These are phyloP conservation scores for Pestalotiopsis sp. DNA, from an alignment of 2,329 filamentous ascomycete genomes.

Conservation along the genomic window DNA sequence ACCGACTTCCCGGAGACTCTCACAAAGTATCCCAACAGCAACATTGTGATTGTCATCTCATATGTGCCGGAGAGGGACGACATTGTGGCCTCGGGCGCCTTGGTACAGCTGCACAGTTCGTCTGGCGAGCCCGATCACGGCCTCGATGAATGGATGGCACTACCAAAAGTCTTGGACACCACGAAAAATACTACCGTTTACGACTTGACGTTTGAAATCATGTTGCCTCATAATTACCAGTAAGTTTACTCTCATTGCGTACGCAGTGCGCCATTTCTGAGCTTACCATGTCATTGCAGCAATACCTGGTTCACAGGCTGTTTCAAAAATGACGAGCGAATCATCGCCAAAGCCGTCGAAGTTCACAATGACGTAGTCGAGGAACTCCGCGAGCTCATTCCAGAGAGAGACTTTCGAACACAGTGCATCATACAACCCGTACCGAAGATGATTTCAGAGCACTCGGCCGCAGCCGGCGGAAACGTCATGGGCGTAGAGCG, in stretches of 20 bases:
- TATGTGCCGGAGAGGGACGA: constrained; percentile 21
- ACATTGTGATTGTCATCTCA: constrained; percentile 21
- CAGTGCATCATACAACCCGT: constrained; percentile 28
- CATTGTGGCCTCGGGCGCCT: constrained; percentile 14
- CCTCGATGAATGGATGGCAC: constrained; percentile 19
- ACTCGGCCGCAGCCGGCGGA: constrained; percentile 20
- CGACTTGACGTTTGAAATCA: constrained; percentile 22
- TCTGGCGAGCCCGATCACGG: constrained; percentile 19
- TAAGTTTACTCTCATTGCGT: not conserved
- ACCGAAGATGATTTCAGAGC: constrained; percentile 16
- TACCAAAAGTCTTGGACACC: constrained; percentile 18
- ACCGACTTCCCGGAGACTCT: constrained; percentile 16
- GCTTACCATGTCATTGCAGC: not conserved
- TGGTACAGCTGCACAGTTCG: constrained; percentile 17
- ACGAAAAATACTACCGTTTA: constrained; percentile 20
- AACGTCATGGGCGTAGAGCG: constrained; percentile 26
- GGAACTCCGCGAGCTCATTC: not conserved
- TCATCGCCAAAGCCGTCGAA: constrained; percentile 16
- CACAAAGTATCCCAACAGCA: constrained; percentile 17
- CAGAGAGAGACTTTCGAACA: constrained; percentile 15
- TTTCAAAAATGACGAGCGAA: constrained; percentile 20
- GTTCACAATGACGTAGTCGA: constrained; percentile 16
- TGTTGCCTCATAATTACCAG: constrained; percentile 16
- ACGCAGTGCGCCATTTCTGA: not conserved
- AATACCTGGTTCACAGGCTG: constrained; percentile 9